Base-by-base conservation (phyloP, 1,139 yeast species). In the Lizanozyma gosingica region DNA sequence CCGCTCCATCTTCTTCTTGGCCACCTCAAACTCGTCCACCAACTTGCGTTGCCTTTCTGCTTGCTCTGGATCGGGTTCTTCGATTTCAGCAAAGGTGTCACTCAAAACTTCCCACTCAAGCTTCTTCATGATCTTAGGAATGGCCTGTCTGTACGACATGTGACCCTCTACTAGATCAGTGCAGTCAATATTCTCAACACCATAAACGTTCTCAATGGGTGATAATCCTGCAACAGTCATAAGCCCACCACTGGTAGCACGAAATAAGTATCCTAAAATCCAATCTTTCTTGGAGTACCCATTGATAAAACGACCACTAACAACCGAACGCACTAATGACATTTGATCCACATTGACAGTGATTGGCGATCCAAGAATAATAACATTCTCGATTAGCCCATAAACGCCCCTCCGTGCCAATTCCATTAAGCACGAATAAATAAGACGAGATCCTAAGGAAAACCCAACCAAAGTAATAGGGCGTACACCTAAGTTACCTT, bases 201-300 rank as follows among this genome's bases (percentile, higher is more conserved):
- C 84, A 18, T 75, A 70, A 15, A 78, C 62, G 38, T 65, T 71
- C 37, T 77, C 80, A 35, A 90, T 73, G 1, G 92, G 82, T 0
- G 95, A 80, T 35, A 94, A 68, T 0, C 99, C 99, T 6, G 94
- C 94, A 39, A 94, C 94, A 14, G 85, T 75, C 53, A 85, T 83
- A 39, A 94, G 67, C 0, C 98, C 97, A 42, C 98, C 97, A 42
- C 94, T 80, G 0, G 97, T 90, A 1, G 98, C 98, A 49, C 98
- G 71, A 61, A 92, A 94, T 35, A 94, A 63, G 59, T 94, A 94
- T 0, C 98, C 98, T 45, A 94, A 68, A 47, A 94, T 83, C 99
- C 99, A 94, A 62, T 94, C 99, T 53, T 84, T 88, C 48, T 79
- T 77, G 2, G 96, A 85, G 58, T 78, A 94, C 0, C 97, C 97